Base-by-base conservation (phyloP, 1,284 basidiomycete species). In the Cutaneotrichosporon sp. region DNA sequence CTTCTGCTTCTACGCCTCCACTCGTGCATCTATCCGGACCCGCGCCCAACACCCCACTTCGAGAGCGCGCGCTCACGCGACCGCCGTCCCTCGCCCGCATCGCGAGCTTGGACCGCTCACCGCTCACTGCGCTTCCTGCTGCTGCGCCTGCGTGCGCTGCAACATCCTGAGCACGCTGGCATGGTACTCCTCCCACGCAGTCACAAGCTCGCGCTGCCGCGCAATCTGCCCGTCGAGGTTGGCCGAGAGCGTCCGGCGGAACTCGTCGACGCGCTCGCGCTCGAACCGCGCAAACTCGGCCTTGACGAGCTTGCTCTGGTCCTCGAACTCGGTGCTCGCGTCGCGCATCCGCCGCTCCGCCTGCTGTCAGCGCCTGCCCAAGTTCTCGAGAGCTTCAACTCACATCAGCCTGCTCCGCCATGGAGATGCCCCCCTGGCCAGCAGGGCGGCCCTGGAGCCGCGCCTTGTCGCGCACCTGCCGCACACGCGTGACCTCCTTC, bases 221-320 rank as follows among this genome's bases (percentile, higher is more conserved):
- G 52, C 61, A 24, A 79, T 72, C 67, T 74, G 69, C 22, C 62
- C 72, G 45, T 78, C 74, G 53, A 80, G 67, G 58, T 79, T 73
- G 45, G 42, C 51, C 59, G 74, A 71, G 43, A 80, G 58, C 24
- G 73, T 72, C n/a, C 56, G 49, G 53, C 76, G 76, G 63, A 80
- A 79, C 63, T 80, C 79, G 52, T 91, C 87, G 31, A 98, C 86
- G 49, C 94, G 86, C 79, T 97, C 95, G 72, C 88, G 85, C 80
- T 99, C 95, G 74, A 99, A 97, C 34, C 94, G 83, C n/a, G 87
- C 87, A 71, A 97, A 88, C 80, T 99, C 97, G 4, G 84, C 81
- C 80, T 98, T 98, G 72, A 94, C 89, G 27, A 97, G 82, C 67
- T 88, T 88, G 29, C 92, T 90, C 7, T 91, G 89, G 31, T 89